Percentiles rank a stretch among this genome's conserved stretches.
Conservation (phyloP, 768 basidiomycete genomes). For the Leccinum ochraceum region DNA sequence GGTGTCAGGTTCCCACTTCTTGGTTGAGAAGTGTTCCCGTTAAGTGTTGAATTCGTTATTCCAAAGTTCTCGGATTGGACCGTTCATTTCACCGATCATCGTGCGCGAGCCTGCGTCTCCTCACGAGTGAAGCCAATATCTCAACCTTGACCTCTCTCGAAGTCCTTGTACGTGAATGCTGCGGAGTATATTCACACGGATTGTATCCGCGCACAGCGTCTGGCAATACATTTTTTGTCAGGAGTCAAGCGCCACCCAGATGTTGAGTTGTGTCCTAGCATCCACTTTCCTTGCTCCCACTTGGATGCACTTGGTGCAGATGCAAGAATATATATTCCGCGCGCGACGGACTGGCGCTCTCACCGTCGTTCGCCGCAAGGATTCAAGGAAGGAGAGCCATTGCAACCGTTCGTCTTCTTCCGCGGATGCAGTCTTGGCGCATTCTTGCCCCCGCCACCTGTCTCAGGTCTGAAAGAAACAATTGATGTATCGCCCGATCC, state of each 20-base stretch:
- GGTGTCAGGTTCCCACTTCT: constrained; percentile 24
- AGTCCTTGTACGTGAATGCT: constrained; percentile 5
- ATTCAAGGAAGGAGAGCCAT: neutral
- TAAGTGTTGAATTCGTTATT: constrained; percentile 22
- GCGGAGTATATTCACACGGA: constrained; percentile 11
- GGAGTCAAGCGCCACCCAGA: neutral
- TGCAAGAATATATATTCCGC: constrained; percentile 5
- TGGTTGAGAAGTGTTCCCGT: constrained; percentile 12
- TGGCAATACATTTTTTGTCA: neutral
- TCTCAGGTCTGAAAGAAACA: constrained; percentile 6
- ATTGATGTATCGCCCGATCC: neutral
- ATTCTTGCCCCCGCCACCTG: constrained; percentile 6
- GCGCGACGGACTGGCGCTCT: constrained; percentile 16
- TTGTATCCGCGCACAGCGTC: neutral
- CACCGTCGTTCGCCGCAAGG: constrained; percentile 3
- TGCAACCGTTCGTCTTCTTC: neutral
- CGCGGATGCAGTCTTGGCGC: neutral
- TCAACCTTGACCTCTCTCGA: constrained; percentile 12
- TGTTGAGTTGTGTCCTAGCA: neutral
- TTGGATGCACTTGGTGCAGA: neutral
- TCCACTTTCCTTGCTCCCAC: neutral
- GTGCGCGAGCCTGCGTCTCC: constrained; percentile 16
- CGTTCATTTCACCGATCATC: constrained; percentile 28
- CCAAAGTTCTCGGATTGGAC: constrained; percentile 26
- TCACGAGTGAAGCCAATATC: constrained; percentile 22